phyloP scores from a whole-genome alignment of 148 eudicot species.

The Persicaria tinctoria region DNA sequence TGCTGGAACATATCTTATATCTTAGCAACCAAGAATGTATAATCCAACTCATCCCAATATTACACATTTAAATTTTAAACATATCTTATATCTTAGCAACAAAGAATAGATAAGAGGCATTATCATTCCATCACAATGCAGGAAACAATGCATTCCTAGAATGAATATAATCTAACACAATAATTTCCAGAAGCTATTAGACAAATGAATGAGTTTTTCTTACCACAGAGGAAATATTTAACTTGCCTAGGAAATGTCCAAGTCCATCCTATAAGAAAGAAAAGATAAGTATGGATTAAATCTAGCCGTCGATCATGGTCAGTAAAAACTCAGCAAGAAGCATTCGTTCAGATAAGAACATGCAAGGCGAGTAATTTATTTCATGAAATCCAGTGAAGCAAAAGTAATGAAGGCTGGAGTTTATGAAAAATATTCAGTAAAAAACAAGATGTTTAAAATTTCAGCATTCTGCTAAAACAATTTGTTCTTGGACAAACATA shows the following conservation, averaged over 20 bases:
- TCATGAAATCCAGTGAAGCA: not conserved
- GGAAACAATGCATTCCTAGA: not conserved
- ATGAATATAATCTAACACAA: not conserved
- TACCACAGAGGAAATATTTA: constrained; percentile 64
- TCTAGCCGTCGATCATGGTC: not conserved
- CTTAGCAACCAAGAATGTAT: no score
- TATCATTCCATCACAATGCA: not conserved
- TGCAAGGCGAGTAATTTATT: not conserved
- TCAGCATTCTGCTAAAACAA: not conserved
- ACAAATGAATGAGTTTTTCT: constrained; percentile 5
- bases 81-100: not conserved
- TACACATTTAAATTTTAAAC: not conserved
- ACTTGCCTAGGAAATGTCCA: constrained; percentile 38
- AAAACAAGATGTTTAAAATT: not conserved
- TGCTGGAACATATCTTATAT: not conserved
- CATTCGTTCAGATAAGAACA: not conserved
- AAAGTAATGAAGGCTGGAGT: not conserved
- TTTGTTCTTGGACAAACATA: not conserved
- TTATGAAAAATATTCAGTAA: not conserved
- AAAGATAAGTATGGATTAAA: constrained; percentile 6
- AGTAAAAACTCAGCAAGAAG: not conserved
- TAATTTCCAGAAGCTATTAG: not conserved
- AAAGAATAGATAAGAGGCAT: not conserved
- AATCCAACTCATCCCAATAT: not conserved
- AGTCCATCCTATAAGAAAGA: constrained; percentile 9